Base-by-base conservation (phyloP, 371 early-diverging fungal genomes). In the Mortierella sp. region DNA sequence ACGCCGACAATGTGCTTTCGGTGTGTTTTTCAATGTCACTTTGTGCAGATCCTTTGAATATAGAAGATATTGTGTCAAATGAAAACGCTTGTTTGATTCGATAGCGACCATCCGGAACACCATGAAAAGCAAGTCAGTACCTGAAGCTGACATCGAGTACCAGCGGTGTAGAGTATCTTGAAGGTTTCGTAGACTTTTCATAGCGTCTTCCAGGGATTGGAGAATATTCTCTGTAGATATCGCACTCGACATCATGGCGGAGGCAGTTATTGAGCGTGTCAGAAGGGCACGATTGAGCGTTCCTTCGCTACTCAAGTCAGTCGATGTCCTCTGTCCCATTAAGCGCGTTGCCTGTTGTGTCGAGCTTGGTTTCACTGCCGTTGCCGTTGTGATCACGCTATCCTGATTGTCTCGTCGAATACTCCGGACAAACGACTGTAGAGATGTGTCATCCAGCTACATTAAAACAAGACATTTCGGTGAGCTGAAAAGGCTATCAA, bases 91-190 rank as follows among this genome's bases (percentile, higher is more conserved):
- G 14, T 13, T 49, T 3, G n/a, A 29, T 39, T 34, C n/a, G 16
- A 19, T 45, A 4, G 31, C 7, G 34, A 34, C 7, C 34, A 7
- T 34, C 4, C 34, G 10, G 10, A 10, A 41, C 41, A 9, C 17
- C 17, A 41, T 41, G 41, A 16, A 41, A 41, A 41, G 3, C 17
- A 39, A 22, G 16, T 6, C 8, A 7, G 24, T 70, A 63, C 69
- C 58, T 69, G 48, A 13, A 16, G 19, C 19, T 31, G 56, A 31
- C 10, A n/a, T 24, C 19, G 67, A 41, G 12, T 45, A 51, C 67
- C 73, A 62, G 24, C 25, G 17, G 17, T 49, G 52, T 17, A 67
- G 22, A 21, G 27, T 28, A 17, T 63, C 63, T 29, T 72, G 59
- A 12, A 67, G 67, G 16, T 37, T 54, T 17, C 43, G 27, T 9